These are phyloP conservation scores for Mycena latifolia DNA, from an alignment of 768 basidiomycete species.

Conservation along the genomic window DNA sequence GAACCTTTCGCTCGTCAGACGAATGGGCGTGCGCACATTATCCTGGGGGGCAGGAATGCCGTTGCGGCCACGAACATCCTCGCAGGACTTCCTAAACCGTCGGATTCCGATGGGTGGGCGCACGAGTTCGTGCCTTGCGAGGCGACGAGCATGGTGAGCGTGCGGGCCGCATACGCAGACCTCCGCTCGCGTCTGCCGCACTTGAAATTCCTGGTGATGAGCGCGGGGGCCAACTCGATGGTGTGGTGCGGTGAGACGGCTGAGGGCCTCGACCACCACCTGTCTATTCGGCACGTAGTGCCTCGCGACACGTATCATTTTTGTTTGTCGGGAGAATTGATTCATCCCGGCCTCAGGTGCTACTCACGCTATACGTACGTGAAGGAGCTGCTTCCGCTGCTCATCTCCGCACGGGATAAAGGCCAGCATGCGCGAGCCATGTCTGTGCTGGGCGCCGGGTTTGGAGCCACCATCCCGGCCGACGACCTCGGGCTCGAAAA, in stretches of 20 bases:
- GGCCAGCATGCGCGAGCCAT: slow-evolving; percentile 49
- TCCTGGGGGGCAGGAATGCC: slow-evolving; percentile 47
- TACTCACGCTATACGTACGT: slow-evolving; percentile 43
- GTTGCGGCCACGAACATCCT: slow-evolving; percentile 45
- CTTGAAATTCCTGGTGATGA: slow-evolving; percentile 49
- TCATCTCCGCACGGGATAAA: slow-evolving; percentile 30
- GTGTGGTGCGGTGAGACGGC: slow-evolving; percentile 26
- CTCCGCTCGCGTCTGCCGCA: slow-evolving; percentile 36
- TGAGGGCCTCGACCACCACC: slow-evolving; percentile 18
- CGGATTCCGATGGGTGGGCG: slow-evolving; percentile 9
- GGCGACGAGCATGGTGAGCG: slow-evolving; percentile 27
- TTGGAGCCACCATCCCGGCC: slow-evolving; percentile 38
- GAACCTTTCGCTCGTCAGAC: slow-evolving; percentile 47
- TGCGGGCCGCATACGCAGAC: background rate
- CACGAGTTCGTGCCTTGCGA: slow-evolving; percentile 51
- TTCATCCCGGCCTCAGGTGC: background rate
- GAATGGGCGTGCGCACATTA: slow-evolving; percentile 37
- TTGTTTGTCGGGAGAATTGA: slow-evolving; percentile 21
- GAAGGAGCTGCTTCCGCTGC: slow-evolving; percentile 43
- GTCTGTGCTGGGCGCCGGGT: slow-evolving; percentile 44
- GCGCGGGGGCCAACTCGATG: slow-evolving; percentile 23
- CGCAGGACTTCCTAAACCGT: slow-evolving; percentile 41
- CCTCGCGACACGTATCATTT: too few relatives aligned
- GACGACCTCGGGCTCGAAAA: slow-evolving; percentile 48
- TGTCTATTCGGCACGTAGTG: slow-evolving; percentile 39